Evolutionary conservation across 1,139 yeast genomes (phyloP).

Genomic region (Pichia sp.): DNA sequence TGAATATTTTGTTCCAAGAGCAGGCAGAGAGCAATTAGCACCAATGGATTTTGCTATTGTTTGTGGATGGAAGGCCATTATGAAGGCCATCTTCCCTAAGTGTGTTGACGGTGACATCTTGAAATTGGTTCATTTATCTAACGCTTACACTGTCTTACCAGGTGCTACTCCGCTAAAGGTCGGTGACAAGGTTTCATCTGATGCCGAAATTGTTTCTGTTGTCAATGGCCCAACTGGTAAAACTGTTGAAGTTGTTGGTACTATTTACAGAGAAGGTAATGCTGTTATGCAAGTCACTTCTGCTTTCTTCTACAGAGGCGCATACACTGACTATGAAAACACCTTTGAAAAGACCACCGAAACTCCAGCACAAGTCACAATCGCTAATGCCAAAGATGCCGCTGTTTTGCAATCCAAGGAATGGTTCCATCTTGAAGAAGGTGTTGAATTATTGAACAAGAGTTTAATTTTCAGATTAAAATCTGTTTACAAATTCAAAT

Average conservation of each 20-base stretch:
- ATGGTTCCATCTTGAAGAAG: slow-evolving; percentile 85
- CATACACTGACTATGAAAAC: slow-evolving; percentile 77
- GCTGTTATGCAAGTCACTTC: slow-evolving; percentile 94
- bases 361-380: slow-evolving; percentile 73
- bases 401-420: slow-evolving; percentile 93
- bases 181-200: slow-evolving; percentile 78
- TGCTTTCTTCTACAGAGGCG: slow-evolving; percentile 94
- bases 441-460: slow-evolving; percentile 66
- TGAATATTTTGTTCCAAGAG: slow-evolving; percentile 88
- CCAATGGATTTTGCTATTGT: slow-evolving; percentile 99
- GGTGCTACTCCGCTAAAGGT: slow-evolving; percentile 85
- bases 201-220: slow-evolving; percentile 83
- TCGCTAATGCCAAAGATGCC: slow-evolving; percentile 76
- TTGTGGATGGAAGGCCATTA: slow-evolving; percentile 96
- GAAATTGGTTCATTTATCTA: slow-evolving; percentile 88
- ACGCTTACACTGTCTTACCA: slow-evolving; percentile 89
- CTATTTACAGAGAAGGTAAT: slow-evolving; percentile 63
- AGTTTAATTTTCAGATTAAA: slow-evolving; percentile 85
- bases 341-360: slow-evolving; percentile 87
- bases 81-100: slow-evolving; percentile 94
- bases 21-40: slow-evolving; percentile 78
- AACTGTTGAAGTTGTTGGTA: slow-evolving; percentile 91
- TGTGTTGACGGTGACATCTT: slow-evolving; percentile 94
- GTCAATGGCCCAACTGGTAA: slow-evolving; percentile 90
- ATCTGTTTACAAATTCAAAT: slow-evolving; percentile 75